Conservation (phyloP, 768 basidiomycete genomes). For the Agrocybe praecox region DNA sequence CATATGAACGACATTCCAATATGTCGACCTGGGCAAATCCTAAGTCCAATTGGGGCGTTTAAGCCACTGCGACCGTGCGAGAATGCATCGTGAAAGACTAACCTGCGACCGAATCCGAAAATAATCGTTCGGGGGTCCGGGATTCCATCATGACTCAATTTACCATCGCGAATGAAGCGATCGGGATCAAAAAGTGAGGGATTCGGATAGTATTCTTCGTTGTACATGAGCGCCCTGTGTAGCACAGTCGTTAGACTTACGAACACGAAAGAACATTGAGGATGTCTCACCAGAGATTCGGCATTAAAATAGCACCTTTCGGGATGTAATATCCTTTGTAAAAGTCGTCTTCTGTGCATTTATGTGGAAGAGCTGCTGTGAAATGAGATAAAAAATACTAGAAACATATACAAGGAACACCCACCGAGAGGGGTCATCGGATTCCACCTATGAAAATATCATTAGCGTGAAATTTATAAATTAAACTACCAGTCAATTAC, state of each 20-base stretch:
- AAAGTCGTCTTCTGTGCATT: slow-evolving; percentile 39
- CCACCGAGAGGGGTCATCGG: slow-evolving; percentile 31
- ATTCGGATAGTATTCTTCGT: slow-evolving; percentile 34
- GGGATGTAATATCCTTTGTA: slow-evolving; percentile 49
- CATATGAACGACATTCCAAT: slow-evolving; percentile 29
- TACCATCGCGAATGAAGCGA: slow-evolving; percentile 46
- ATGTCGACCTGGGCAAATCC: slow-evolving; percentile 38
- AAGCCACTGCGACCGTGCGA: neutral
- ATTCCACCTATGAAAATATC: slow-evolving; percentile 23
- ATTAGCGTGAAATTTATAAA: neutral
- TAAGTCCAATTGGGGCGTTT: slow-evolving; percentile 8
- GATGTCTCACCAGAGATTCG: slow-evolving; percentile 31
- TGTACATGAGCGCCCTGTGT: slow-evolving; percentile 33
- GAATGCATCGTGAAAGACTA: neutral
- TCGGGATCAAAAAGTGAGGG: slow-evolving; percentile 45
- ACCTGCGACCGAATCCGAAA: slow-evolving; percentile 13
- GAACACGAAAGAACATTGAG: neutral
- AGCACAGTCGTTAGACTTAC: neutral
- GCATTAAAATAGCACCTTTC: slow-evolving; percentile 37
- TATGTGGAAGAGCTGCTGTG: slow-evolving; percentile 32
- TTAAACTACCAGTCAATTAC: slow-evolving; percentile 7
- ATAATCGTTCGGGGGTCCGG: neutral
- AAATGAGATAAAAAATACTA: neutral
- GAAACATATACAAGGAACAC: neutral
- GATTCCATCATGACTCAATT: slow-evolving; percentile 7